phyloP scores from a whole-genome alignment of 495 filamentous ascomycete species.

The Parathielavia hyrcaniae region DNA sequence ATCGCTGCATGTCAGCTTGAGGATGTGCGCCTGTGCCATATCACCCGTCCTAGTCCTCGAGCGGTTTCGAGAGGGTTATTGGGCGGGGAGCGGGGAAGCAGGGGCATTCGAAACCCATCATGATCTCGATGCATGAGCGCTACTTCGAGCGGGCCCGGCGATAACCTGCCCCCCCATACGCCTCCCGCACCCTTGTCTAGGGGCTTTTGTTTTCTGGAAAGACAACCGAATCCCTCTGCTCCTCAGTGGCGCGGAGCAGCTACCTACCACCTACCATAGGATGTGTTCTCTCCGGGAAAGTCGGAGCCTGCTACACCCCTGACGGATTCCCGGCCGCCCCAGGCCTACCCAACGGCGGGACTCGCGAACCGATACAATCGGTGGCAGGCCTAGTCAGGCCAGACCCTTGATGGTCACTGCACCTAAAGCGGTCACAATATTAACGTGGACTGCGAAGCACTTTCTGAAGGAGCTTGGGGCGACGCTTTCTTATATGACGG shows the following conservation, averaged over 20 bases:
- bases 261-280: no score
- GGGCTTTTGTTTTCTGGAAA: not conserved
- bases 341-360: no score
- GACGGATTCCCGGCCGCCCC: no score
- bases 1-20: constrained; percentile 6
- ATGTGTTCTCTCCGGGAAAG: not conserved
- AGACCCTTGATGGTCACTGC: constrained; percentile 10
- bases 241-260: constrained; percentile 3
- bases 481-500: constrained; percentile 15
- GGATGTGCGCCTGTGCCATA: not conserved
- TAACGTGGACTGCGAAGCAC: not conserved
- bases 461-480: not conserved
- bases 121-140: not conserved
- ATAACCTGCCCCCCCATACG: not conserved
- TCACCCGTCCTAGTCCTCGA: not conserved
- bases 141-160: not conserved
- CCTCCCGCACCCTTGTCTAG: not conserved
- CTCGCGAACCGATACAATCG: not conserved
- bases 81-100: no score
- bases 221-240: constrained; percentile 2
- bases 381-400: constrained; percentile 11
- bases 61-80: not conserved
- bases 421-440: not conserved
- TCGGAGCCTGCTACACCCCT: constrained; percentile 9
- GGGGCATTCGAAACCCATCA: no score